These are phyloP conservation scores for Lyophyllum decastes DNA, from an alignment of 768 basidiomycete genomes.

Conservation along the genomic window DNA sequence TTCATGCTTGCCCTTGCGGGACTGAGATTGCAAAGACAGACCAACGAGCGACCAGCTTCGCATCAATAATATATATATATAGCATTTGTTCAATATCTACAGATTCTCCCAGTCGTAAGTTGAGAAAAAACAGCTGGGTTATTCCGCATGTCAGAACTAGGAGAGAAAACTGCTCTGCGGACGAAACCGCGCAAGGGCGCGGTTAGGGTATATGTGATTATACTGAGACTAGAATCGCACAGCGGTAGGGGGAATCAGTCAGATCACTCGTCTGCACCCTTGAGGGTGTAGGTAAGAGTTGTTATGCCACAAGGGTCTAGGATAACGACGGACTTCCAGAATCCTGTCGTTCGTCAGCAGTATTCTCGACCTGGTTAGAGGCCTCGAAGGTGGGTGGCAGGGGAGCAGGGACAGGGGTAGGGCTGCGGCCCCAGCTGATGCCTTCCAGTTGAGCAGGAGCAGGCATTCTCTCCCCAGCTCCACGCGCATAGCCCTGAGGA, in stretches of 20 bases:
- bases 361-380: background rate
- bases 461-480: background rate
- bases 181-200: background rate
- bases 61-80: background rate
- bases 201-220: background rate
- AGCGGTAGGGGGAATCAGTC: background rate
- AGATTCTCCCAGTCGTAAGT: background rate
- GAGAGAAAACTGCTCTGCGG: background rate
- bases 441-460: background rate
- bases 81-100: background rate
- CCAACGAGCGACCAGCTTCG: background rate
- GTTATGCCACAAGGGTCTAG: background rate
- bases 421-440: constrained; percentile 6
- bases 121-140: background rate
- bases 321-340: constrained; percentile 9
- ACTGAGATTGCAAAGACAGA: background rate
- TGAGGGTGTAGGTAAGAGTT: background rate
- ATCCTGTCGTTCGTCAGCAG: background rate
- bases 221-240: background rate
- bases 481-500: background rate
- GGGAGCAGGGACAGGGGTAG: constrained; percentile 8
- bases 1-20: no score
- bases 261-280: constrained; percentile 8
- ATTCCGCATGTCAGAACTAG: background rate
- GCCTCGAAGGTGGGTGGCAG: background rate